Evolutionary conservation across 495 filamentous ascomycete genomes (phyloP).

Genomic region (Hyphodiscus hymeniophilus): DNA sequence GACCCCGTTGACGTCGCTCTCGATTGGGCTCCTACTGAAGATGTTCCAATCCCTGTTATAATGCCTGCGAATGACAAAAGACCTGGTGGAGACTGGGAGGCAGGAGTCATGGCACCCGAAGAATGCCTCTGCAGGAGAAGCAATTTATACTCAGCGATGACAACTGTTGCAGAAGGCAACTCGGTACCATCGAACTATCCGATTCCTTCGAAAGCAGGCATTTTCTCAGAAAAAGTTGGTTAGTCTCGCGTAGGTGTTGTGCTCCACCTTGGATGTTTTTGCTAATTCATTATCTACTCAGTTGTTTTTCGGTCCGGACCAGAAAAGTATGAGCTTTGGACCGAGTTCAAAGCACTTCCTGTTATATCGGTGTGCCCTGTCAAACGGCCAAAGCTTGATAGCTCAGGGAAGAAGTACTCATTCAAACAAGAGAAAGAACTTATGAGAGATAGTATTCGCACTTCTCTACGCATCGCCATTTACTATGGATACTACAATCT

Average conservation of each 20-base stretch:
- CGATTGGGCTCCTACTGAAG: slow-evolving; percentile 38
- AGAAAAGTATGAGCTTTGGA: slow-evolving; percentile 35
- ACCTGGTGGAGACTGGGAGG: slow-evolving; percentile 71
- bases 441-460: slow-evolving; percentile 63
- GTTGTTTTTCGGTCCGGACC: slow-evolving; percentile 46
- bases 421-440: slow-evolving; percentile 61
- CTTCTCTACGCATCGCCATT: slow-evolving; percentile 58
- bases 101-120: slow-evolving; percentile 53
- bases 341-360: slow-evolving; percentile 40
- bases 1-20: slow-evolving; percentile 65
- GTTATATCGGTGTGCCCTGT: slow-evolving; percentile 66
- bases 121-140: slow-evolving; percentile 63
- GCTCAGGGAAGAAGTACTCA: slow-evolving; percentile 54
- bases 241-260: slow-evolving; percentile 21
- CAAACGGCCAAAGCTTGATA: slow-evolving; percentile 60
- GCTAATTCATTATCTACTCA: slow-evolving; percentile 14
- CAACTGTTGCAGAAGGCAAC: slow-evolving; percentile 40
- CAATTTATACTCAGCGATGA: slow-evolving; percentile 57
- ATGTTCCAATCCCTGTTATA: slow-evolving; percentile 51
- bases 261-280: not conserved
- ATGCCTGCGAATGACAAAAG: slow-evolving; percentile 69
- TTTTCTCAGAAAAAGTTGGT: slow-evolving; percentile 60
- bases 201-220: slow-evolving; percentile 54
- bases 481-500: slow-evolving; percentile 48
- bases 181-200: slow-evolving; percentile 50